Evolutionary conservation across 1,139 yeast species (phyloP), one percentile per base, ranked within the genome.

Genomic region (Blastobotrys aristatus): DNA sequence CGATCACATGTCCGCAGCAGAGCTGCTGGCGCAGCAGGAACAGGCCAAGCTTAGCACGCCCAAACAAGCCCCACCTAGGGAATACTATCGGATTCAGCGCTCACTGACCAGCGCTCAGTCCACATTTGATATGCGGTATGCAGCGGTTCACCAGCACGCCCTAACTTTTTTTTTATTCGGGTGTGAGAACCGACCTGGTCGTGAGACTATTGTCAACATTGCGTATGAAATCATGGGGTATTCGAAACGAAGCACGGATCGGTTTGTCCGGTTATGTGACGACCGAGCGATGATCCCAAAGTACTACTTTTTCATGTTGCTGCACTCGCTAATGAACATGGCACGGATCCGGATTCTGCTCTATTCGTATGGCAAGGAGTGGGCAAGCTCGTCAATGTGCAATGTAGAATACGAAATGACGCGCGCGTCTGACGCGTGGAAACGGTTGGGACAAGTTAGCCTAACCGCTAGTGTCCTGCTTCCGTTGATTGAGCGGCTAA

Each of bases 261-360:
- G 74, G 6, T 77, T 77, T 59, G 65, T 74, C 16, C 61, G 61
- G 21, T 50, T 76, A 31, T 69, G 74, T 46, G 65, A 66, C 7
- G 64, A 66, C 46, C 70, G 75, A 1, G 56, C 67, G 5, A 62
- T 69, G 47, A 72, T 72, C 49, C 82, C 83, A 1, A 76, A 81
- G 1, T 75, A 75, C 52, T 70, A 77, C 55, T 75, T 74, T 58
- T 78, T 77, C 56, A 61, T 82, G 40, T 79, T 82, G 2, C 65
- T 78, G 70, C 77, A 76, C 57, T 77, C 81, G 0, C 61, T 78
- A 31, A 74, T 76, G 14, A 50, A 56, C n/a, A 39, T 57, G 38
- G 38, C 55, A 22, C 48, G 21, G 5, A 20, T 34, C 8, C 26
- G 24, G 18, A 24, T 34, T 4, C 18, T 34, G 26, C 4, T 34